phyloP scores from a whole-genome alignment of 1,284 basidiomycete species.

The Cryptococcus sp. region DNA sequence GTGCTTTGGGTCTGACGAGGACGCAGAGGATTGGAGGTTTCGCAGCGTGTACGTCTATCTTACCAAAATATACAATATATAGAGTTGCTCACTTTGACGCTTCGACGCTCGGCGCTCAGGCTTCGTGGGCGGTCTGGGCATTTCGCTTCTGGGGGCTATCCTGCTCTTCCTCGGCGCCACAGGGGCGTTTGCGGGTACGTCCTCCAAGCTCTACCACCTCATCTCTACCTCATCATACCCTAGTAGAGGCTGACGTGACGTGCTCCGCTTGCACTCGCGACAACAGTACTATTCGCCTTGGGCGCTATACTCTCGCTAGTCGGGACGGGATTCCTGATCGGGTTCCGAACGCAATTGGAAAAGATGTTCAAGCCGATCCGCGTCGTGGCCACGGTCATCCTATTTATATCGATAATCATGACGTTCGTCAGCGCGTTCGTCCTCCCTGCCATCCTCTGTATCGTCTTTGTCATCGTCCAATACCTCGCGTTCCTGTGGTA shows the following conservation, averaged over 20 bases:
- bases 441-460: slow-evolving; percentile 40
- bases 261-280: not conserved
- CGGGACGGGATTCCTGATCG: slow-evolving; percentile 84
- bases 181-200: slow-evolving; percentile 74
- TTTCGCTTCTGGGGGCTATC: slow-evolving; percentile 79
- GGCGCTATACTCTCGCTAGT: slow-evolving; percentile 80
- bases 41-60: slow-evolving; percentile 63
- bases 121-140: slow-evolving; percentile 68
- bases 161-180: slow-evolving; percentile 72
- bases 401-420: slow-evolving; percentile 73
- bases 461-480: slow-evolving; percentile 74
- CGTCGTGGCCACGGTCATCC: slow-evolving; percentile 75
- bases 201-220: not conserved
- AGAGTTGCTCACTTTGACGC: not conserved
- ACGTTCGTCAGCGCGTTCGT: slow-evolving; percentile 80
- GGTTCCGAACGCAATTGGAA: slow-evolving; percentile 79
- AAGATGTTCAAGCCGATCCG: slow-evolving; percentile 92
- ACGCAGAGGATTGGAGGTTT: slow-evolving; percentile 83
- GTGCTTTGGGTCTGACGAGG: slow-evolving; percentile 70
- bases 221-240: not conserved
- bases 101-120: slow-evolving; percentile 43
- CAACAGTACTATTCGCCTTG: slow-evolving; percentile 72
- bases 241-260: too few relatives aligned
- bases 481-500: slow-evolving; percentile 72
- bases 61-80: not conserved